Base-by-base conservation (phyloP, 495 filamentous ascomycete species). In the Aspergillus hancockii region DNA sequence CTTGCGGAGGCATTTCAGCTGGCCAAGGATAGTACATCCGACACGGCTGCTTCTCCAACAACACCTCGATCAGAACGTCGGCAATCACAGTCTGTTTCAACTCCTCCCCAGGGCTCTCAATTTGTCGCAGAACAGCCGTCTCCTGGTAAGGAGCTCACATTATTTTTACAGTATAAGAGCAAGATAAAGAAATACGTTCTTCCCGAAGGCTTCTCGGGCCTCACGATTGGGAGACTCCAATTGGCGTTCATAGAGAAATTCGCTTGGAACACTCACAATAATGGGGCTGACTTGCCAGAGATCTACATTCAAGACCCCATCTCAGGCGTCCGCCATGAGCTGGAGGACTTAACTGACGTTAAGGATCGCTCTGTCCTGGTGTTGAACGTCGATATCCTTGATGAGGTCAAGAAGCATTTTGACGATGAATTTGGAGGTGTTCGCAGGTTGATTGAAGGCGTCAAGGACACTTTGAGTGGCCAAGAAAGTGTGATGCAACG, bases 211-310 rank as follows among this genome's bases (percentile, higher is more conserved):
- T 88, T 86, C 57, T 83, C 86, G 10, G 91, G 90, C 46, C 78
- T 98, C 16, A 92, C 92, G 19, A 86, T 96, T 54, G 91, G 90
- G 10, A 83, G 92, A 12, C 75, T 98, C 56, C 94, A 98, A 67
- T 82, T 98, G 32, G 93, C 93, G n/a, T 98, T 98, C 71, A 98
- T 98, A 63, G 95, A 98, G 62, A 98, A 97, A 65, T 98, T 98
- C 66, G 92, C 92, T 8, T 98, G 96, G 92, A 97, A 94, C 63
- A 96, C 92, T 1, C 93, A 96, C 62, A 90, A 87, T 64, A 93
- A 98, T 68, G 94, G 95, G 22, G 86, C 85, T 13, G 94, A 98
- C 66, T 78, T 98, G 30, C 94, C 94, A 0, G 94, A 98, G 65
- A 97, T 98, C 30, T 97, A 98, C 71, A 93, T 98, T 40, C 95